phyloP scores from a whole-genome alignment of 108 stramenopile genomes.

The Cyclotella atomus region DNA sequence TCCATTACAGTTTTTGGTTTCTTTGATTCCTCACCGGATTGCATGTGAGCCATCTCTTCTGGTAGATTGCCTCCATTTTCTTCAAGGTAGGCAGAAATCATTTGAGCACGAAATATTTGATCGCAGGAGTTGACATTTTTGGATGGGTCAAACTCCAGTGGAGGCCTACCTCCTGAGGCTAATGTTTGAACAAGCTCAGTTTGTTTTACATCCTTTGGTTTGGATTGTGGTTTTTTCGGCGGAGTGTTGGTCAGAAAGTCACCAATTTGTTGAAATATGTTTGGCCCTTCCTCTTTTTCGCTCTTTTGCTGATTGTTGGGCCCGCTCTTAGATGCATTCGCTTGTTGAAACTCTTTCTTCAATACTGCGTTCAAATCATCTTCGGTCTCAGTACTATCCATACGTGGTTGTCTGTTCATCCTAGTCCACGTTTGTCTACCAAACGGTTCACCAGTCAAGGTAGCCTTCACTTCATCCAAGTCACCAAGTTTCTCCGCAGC shows the following conservation, averaged over 20 bases:
- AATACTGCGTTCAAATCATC: conserved; percentile 31
- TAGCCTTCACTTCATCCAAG: background rate
- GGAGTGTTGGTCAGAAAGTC: conserved; percentile 2
- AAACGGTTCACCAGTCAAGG: conserved; percentile 76
- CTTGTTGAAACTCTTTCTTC: conserved; percentile 19
- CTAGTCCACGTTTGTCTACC: conserved; percentile 81
- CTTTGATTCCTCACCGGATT: conserved; percentile 10
- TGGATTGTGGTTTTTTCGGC: background rate
- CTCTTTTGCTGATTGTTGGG: background rate
- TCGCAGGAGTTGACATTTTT: conserved; percentile 82
- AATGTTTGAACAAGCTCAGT: conserved; percentile 43
- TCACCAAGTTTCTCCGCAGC: conserved; percentile 6
- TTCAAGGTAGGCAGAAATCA: conserved; percentile 72
- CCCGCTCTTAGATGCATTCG: too few relatives aligned
- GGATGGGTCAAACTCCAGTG: conserved; percentile 75
- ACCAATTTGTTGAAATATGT: conserved; percentile 14
- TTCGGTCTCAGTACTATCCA: conserved; percentile 11
- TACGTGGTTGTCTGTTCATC: conserved; percentile 10
- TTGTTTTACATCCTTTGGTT: conserved; percentile 2
- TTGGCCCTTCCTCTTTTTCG: conserved; percentile 6
- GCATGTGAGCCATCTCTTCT: conserved; percentile 40
- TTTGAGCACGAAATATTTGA: conserved; percentile 76
- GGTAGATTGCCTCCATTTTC: conserved; percentile 32
- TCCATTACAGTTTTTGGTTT: conserved; percentile 56
- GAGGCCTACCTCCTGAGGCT: conserved; percentile 68